Evolutionary conservation across 495 filamentous ascomycete genomes (phyloP).

Genomic region (Penicillium herquei): DNA sequence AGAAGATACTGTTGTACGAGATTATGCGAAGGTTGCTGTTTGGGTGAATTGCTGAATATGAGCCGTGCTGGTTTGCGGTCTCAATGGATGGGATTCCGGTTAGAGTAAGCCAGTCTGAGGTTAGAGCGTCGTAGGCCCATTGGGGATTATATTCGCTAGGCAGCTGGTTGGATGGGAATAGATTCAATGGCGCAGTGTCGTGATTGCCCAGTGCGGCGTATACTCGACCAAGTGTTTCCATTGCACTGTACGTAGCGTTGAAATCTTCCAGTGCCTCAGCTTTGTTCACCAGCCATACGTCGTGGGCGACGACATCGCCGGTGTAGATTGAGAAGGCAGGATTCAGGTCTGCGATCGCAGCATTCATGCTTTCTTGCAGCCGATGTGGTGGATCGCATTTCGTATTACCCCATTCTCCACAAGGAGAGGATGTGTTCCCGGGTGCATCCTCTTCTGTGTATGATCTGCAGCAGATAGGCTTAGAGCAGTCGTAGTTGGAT

Average conservation of each 20-base stretch:
- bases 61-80: constrained; percentile 41
- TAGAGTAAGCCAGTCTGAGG: constrained; percentile 46
- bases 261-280: constrained; percentile 41
- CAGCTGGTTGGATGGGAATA: constrained; percentile 41
- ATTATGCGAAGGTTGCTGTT: constrained; percentile 50
- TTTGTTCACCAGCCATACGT: constrained; percentile 30
- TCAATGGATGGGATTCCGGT: constrained; percentile 35
- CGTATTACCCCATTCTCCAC: constrained; percentile 47
- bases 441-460: constrained; percentile 44
- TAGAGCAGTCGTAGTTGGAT: constrained; percentile 50
- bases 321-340: constrained; percentile 33
- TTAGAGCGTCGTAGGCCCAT: constrained; percentile 53
- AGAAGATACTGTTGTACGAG: constrained; percentile 57
- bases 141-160: constrained; percentile 33
- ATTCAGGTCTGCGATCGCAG: constrained; percentile 36
- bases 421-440: constrained; percentile 42
- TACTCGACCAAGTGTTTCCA: constrained; percentile 37
- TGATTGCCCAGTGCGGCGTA: constrained; percentile 57
- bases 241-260: constrained; percentile 39
- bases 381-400: constrained; percentile 50
- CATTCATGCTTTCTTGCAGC: constrained; percentile 54
- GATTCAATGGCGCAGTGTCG: constrained; percentile 51
- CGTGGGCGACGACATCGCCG: constrained; percentile 31
- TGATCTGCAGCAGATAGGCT: constrained; percentile 55
- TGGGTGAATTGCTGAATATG: constrained; percentile 47